These are phyloP conservation scores for Plasmodium blacklocki DNA, from an alignment of 169 alveolate species.

Conservation along the genomic window DNA sequence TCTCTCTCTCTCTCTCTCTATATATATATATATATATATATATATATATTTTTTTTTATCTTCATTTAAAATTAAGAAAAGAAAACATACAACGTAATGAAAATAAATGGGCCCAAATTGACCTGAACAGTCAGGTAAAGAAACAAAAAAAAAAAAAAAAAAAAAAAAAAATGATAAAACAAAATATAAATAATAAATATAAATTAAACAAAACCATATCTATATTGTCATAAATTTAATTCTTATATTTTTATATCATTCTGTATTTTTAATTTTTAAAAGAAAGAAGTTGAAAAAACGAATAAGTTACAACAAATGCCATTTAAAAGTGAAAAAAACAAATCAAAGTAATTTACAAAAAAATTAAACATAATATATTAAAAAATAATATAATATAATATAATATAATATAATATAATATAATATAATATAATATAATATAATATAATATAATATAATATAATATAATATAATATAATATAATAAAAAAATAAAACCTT, in stretches of 20 bases:
- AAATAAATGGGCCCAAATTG: slow-evolving; percentile 40
- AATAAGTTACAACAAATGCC: slow-evolving; percentile 64
- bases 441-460: background rate
- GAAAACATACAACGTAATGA: slow-evolving; percentile 56
- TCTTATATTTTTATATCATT: too few relatives aligned
- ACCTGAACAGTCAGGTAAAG: slow-evolving; percentile 36
- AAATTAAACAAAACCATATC: too few relatives aligned
- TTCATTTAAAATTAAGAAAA: slow-evolving; percentile 11
- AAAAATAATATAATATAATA: background rate
- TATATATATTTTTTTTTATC: too few relatives aligned
- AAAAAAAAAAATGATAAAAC: background rate
- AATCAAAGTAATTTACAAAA: slow-evolving; percentile 46
- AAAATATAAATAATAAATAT: too few relatives aligned
- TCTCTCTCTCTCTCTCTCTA: too few relatives aligned
- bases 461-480: background rate
- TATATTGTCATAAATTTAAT: too few relatives aligned
- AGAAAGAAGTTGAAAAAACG: slow-evolving; percentile 65
- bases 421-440: background rate
- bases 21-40: too few relatives aligned
- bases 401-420: background rate
- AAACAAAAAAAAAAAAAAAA: background rate
- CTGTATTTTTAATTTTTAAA: background rate
- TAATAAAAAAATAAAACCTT: too few relatives aligned
- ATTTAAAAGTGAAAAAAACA: slow-evolving; percentile 74
- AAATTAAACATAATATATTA: background rate